phyloP scores from a whole-genome alignment of 495 filamentous ascomycete species.

The Penicillium malachiteum region DNA sequence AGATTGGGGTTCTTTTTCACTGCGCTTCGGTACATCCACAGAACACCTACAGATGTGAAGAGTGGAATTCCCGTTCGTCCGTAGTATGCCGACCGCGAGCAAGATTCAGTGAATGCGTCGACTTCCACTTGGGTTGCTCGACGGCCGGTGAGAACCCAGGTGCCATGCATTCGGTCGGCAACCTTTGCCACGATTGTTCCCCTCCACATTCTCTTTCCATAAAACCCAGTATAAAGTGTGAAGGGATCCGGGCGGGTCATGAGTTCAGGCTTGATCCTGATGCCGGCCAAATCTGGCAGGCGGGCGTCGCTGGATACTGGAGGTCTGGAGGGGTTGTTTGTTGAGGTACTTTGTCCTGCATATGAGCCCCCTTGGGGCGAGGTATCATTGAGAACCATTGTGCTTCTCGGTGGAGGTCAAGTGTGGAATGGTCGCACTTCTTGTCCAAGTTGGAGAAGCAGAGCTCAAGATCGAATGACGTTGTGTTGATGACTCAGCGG shows the following conservation, averaged over 20 bases:
- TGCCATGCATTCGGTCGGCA: conserved; percentile 17
- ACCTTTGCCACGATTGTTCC: neutral
- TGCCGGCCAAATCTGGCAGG: conserved; percentile 1
- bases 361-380: conserved; percentile 18
- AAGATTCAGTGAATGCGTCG: conserved; percentile 29
- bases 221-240: conserved; percentile 32
- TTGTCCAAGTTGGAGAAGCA: neutral
- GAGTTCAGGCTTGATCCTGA: conserved; percentile 16
- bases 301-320: conserved; percentile 1
- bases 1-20: conserved; percentile 12
- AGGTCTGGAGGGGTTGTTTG: neutral
- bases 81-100: conserved; percentile 23
- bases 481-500: neutral
- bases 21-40: conserved; percentile 8
- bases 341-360: conserved; percentile 6
- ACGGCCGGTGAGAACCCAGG: conserved; percentile 23
- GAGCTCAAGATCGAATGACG: conserved; percentile 2
- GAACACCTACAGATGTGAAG: conserved; percentile 7
- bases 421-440: neutral
- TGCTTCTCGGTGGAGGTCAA: neutral
- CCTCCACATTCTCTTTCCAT: conserved; percentile 13
- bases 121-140: conserved; percentile 36
- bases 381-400: conserved; percentile 27
- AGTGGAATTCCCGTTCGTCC: conserved; percentile 20
- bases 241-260: conserved; percentile 25